Evolutionary conservation across 2,329 filamentous ascomycete genomes (phyloP).

Genomic region (Exophiala alcalophila): DNA sequence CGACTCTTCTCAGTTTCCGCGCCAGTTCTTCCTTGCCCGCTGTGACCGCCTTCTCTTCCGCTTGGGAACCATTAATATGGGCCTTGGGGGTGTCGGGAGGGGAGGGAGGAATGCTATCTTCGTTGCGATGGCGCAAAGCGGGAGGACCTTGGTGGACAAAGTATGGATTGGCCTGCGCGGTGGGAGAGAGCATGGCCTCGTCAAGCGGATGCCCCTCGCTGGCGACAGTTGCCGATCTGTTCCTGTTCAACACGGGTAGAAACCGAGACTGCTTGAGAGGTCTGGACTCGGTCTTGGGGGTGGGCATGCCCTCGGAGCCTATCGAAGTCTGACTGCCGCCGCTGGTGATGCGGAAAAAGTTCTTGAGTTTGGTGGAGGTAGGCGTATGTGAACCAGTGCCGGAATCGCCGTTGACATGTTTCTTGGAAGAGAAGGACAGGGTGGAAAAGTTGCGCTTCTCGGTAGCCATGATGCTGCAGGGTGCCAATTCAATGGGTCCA

Average conservation of each 20-base stretch:
- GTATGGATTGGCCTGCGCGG: conserved; percentile 92
- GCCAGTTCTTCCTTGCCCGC: conserved; percentile 92
- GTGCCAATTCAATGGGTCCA: conserved; percentile 31
- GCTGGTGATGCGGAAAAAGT: conserved; percentile 66
- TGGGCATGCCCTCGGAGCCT: conserved; percentile 43
- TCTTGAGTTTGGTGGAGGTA: conserved; percentile 59
- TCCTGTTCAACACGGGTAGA: conserved; percentile 80
- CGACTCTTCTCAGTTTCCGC: conserved; percentile 85
- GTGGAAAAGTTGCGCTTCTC: conserved; percentile 49
- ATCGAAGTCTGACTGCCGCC: conserved; percentile 45
- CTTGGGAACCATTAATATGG: conserved; percentile 66
- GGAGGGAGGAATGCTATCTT: conserved; percentile 85
- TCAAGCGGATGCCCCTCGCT: conserved; percentile 91
- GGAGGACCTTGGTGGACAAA: conserved; percentile 95
- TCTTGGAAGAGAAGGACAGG: conserved; percentile 45
- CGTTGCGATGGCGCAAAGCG: conserved; percentile 89
- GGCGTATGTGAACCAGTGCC: conserved; percentile 53
- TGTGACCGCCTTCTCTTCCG: conserved; percentile 65
- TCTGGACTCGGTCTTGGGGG: conserved; percentile 58
- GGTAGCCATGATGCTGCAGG: conserved; percentile 39
- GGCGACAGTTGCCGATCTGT: conserved; percentile 83
- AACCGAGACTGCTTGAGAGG: conserved; percentile 81
- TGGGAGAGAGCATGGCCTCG: conserved; percentile 79
- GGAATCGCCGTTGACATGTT: conserved; percentile 39
- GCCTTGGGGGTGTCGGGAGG: conserved; percentile 85